Evolutionary conservation across 2,329 filamentous ascomycete genomes (phyloP).

Genomic region (Aspergillus jensenii): DNA sequence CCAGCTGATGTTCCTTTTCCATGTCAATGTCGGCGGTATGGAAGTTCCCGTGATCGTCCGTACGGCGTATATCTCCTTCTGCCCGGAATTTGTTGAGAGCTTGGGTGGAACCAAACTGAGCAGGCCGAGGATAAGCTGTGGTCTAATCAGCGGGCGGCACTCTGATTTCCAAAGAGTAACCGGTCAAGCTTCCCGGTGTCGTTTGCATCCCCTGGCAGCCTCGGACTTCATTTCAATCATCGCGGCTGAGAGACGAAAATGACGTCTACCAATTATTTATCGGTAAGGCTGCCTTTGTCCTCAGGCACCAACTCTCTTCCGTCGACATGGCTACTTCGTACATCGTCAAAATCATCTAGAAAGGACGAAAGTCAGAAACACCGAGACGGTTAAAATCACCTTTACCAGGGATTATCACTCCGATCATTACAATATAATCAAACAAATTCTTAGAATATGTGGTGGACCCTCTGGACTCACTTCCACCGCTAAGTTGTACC

Average conservation of each 20-base stretch:
- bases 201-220: not conserved
- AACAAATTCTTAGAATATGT: not conserved
- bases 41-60: conserved; percentile 41
- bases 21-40: conserved; percentile 22
- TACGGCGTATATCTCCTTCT: conserved; percentile 49
- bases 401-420: not conserved
- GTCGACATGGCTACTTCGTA: no score
- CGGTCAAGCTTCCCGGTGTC: not conserved
- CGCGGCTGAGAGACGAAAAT: not conserved
- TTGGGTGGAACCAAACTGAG: conserved; percentile 15
- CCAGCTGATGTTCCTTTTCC: not conserved
- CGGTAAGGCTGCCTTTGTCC: no score
- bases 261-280: conserved; percentile 1
- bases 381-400: no score
- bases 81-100: conserved; percentile 28
- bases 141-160: not conserved
- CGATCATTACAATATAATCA: no score
- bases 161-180: not conserved
- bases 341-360: no score
- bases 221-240: not conserved
- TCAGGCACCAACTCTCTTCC: no score
- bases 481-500: not conserved
- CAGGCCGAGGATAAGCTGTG: conserved; percentile 7
- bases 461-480: not conserved
- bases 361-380: no score